A percentile compares a stretch with the other conserved stretches of the same genome.
These are phyloP conservation scores for Adenanthera pavonina DNA, from an alignment of 306 rosid species.

Conservation along the genomic window DNA sequence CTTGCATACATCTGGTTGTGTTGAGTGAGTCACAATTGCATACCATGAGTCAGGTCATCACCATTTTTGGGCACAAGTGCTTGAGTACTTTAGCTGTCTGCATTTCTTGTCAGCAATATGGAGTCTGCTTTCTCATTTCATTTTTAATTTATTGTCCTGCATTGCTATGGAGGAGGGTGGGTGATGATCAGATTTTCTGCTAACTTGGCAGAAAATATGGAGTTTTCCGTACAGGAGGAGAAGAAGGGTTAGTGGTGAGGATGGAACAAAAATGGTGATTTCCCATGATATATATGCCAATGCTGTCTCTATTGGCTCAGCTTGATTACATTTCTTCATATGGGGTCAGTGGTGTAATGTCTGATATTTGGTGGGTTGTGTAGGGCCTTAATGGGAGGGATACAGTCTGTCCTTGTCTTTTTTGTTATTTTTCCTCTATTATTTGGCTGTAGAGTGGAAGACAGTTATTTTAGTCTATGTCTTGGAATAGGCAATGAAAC, in stretches of 20 bases:
- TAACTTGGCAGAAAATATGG: conserved; percentile 70
- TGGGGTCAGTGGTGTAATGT: conserved; percentile 51
- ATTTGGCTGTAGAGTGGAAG: conserved; percentile 54
- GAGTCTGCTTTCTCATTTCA: conserved; percentile 50
- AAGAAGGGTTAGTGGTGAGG: conserved; percentile 43
- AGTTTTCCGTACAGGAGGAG: conserved; percentile 36
- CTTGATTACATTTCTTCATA: conserved; percentile 40
- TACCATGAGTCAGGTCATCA: conserved; percentile 82
- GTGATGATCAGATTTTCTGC: conserved; percentile 71
- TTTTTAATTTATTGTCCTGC: conserved; percentile 53
- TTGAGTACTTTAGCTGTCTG: conserved; percentile 54
- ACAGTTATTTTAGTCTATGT: conserved; percentile 47
- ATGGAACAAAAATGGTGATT: conserved; percentile 40
- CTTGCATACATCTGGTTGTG: conserved; percentile 85
- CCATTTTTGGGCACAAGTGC: conserved; percentile 69
- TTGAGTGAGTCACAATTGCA: conserved; percentile 79
- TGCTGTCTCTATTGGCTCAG: conserved; percentile 42
- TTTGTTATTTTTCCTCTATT: conserved; percentile 35
- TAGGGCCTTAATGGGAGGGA: conserved; percentile 41
- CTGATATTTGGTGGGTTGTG: conserved; percentile 39
- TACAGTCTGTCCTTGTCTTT: conserved; percentile 47
- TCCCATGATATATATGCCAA: conserved; percentile 45
- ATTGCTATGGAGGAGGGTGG: conserved; percentile 63
- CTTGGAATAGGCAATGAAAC: conserved; percentile 52
- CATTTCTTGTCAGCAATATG: conserved; percentile 57